Percentiles rank a stretch among this genome's conserved stretches.
Evolutionary conservation across 139 green algal genomes (phyloP).

Genomic region (Zygnema cylindricum): DNA sequence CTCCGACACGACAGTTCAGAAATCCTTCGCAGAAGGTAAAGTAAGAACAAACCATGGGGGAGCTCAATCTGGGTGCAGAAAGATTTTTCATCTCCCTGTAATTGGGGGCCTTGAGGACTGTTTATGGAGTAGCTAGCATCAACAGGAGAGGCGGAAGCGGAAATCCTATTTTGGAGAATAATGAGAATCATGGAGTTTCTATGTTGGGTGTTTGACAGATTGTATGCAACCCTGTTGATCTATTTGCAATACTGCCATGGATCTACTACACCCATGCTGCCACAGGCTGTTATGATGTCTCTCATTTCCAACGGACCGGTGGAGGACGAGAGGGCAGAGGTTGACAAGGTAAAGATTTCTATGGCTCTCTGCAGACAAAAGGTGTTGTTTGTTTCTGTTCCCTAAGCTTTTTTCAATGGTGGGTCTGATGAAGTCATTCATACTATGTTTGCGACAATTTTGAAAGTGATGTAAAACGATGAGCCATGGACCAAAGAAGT

Average conservation of each 20-base stretch:
- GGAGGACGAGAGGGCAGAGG: background rate
- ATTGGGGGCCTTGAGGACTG: too few relatives aligned
- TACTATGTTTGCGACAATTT: too few relatives aligned
- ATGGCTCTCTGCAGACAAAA: too few relatives aligned
- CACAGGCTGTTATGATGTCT: slow-evolving; percentile 7
- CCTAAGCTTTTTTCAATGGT: too few relatives aligned
- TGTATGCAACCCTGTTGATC: slow-evolving; percentile 22
- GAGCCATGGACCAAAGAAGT: too few relatives aligned
- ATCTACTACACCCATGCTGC: background rate
- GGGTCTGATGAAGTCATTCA: too few relatives aligned
- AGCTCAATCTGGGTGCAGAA: slow-evolving; percentile 28
- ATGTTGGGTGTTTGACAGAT: background rate
- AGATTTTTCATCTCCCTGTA: too few relatives aligned
- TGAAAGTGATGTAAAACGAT: too few relatives aligned
- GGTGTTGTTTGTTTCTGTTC: too few relatives aligned
- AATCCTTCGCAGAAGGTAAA: slow-evolving; percentile 23
- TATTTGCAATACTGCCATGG: slow-evolving; percentile 45
- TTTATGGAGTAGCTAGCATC: too few relatives aligned
- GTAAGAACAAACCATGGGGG: too few relatives aligned
- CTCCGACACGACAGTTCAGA: slow-evolving; percentile 28
- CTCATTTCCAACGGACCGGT: background rate
- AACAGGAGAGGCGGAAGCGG: too few relatives aligned
- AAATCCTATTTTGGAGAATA: slow-evolving; percentile 27
- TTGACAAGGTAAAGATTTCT: slow-evolving; percentile 7
- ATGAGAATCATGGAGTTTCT: background rate